phyloP scores from a whole-genome alignment of 176 grass and related monocot species.

The Hordeum vulgare region MorexV3_pseudomolecules_assembly NC_058521.1:3431720-3432219 shows the following conservation, averaged over 20 bases:
- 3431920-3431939: not conserved
- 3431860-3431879: not conserved
- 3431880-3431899: too few species aligned
- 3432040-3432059: not conserved
- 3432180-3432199: not conserved
- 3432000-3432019: not conserved
- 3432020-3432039: not conserved
- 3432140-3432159: constrained; percentile 38
- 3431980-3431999: too few species aligned
- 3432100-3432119: constrained; percentile 31
- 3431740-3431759: too few species aligned
- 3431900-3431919: not conserved
- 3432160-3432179: not conserved
- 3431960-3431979: not conserved
- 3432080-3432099: constrained; percentile 55
- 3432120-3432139: constrained; percentile 54
- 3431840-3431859: not conserved
- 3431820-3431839: not conserved
- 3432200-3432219: not conserved
- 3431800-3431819: not conserved
- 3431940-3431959: not conserved
- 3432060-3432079: constrained; percentile 34
- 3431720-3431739: too few species aligned
- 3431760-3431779: too few species aligned
- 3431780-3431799: not conserved